Evolutionary conservation across 129 eudicot genomes (phyloP).

Genomic region (Sambucus nigra): DNA sequence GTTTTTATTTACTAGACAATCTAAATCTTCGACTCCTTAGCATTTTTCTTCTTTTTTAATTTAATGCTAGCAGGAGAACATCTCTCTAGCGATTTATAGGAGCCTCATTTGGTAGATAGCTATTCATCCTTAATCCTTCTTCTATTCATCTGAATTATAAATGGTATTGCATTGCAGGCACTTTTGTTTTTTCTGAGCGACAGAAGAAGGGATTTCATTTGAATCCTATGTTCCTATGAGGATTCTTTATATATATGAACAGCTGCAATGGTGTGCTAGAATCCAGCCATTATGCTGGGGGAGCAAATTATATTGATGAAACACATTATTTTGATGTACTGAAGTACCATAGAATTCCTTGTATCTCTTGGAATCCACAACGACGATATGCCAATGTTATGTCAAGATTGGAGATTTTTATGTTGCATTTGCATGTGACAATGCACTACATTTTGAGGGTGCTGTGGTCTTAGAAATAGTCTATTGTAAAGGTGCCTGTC

Average conservation of each 20-base stretch:
- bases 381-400: conserved; percentile 10
- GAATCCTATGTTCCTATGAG: conserved; percentile 20
- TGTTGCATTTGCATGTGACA: conserved; percentile 11
- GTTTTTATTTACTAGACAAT: neutral
- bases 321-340: conserved; percentile 13
- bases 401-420: conserved; percentile 8
- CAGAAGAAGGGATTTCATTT: conserved; percentile 16
- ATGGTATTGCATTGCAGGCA: conserved; percentile 39
- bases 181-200: conserved; percentile 25
- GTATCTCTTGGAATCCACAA: conserved; percentile 3
- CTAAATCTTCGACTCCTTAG: conserved; percentile 5
- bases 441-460: conserved; percentile 8
- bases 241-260: conserved; percentile 15
- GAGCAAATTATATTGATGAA: conserved; percentile 18
- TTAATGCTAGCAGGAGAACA: neutral
- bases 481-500: conserved; percentile 11
- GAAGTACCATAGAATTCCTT: conserved; percentile 10
- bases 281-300: conserved; percentile 7
- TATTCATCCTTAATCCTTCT: conserved; percentile 6
- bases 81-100: conserved; percentile 14
- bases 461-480: conserved; percentile 13
- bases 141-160: conserved; percentile 20
- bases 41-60: neutral
- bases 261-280: conserved; percentile 15
- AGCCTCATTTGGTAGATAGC: conserved; percentile 25